Percentiles rank a stretch among this genome's conserved stretches.
Conservation (phyloP, 331 rosid species). For the Acacia pycnantha region DNA sequence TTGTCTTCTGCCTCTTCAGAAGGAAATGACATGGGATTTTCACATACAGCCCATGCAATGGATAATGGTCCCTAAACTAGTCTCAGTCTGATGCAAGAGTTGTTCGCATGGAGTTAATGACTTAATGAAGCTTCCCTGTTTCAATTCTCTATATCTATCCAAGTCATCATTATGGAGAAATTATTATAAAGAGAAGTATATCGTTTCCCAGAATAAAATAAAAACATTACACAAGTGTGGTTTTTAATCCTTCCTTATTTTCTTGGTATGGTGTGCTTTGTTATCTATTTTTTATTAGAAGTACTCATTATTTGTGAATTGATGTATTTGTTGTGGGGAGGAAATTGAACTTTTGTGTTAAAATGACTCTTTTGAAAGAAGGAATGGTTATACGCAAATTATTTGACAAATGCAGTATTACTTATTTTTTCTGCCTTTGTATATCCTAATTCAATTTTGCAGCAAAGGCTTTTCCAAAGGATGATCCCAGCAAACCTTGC, state of each 20-base stretch:
- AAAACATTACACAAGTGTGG: background rate
- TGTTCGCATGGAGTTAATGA: background rate
- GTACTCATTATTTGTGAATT: background rate
- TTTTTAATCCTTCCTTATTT: background rate
- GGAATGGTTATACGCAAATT: background rate
- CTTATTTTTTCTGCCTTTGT: background rate
- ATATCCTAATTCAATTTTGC: slow-evolving; percentile 18
- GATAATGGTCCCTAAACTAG: background rate
- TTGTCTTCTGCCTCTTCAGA: background rate
- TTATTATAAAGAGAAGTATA: background rate
- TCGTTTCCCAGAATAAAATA: background rate
- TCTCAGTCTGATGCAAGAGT: background rate
- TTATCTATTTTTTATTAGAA: background rate
- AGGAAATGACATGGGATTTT: background rate
- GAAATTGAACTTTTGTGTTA: background rate
- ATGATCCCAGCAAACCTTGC: slow-evolving; percentile 56
- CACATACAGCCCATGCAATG: background rate
- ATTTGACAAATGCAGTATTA: background rate
- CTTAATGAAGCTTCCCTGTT: background rate
- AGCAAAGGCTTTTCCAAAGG: slow-evolving; percentile 83
- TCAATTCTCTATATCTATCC: background rate
- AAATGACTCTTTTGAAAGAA: background rate
- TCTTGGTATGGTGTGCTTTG: background rate
- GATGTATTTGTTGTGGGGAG: background rate
- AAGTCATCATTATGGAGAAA: background rate